Evolutionary conservation across 768 basidiomycete genomes (phyloP).

Genomic region (Boletus reticulatus): DNA sequence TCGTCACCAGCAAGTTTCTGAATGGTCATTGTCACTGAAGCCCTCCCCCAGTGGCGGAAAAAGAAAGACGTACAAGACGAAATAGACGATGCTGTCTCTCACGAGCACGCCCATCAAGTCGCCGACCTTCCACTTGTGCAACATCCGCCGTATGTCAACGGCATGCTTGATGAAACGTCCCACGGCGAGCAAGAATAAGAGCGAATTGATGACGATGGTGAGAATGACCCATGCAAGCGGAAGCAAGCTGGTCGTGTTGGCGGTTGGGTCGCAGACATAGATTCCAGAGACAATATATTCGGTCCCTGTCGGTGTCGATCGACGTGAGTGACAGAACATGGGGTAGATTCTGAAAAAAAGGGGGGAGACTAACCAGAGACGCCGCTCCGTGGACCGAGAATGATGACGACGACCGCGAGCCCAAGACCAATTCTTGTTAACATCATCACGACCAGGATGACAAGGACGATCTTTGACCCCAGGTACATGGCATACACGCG

Average conservation of each 20-base stretch:
- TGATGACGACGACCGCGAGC: slow-evolving; percentile 6
- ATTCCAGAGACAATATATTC: slow-evolving; percentile 18
- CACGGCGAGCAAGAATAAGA: slow-evolving; percentile 16
- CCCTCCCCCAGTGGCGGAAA: not conserved
- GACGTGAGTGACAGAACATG: not conserved
- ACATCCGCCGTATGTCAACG: slow-evolving; percentile 2
- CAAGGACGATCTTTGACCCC: slow-evolving; percentile 7
- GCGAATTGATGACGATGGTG: slow-evolving; percentile 3
- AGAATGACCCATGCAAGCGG: slow-evolving; percentile 16
- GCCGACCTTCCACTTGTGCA: slow-evolving; percentile 6
- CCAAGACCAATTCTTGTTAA: slow-evolving; percentile 5
- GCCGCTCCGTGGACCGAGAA: slow-evolving; percentile 18
- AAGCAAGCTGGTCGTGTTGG: not conserved
- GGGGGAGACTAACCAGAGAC: slow-evolving; percentile 10
- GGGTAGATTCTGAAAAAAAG: too few relatives aligned
- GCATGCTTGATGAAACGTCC: slow-evolving; percentile 15
- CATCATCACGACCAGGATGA: slow-evolving; percentile 4
- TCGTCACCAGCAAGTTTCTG: too few relatives aligned
- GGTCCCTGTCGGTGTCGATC: slow-evolving; percentile 3
- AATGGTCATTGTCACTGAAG: not conserved
- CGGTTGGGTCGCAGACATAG: slow-evolving; percentile 9
- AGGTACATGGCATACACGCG: slow-evolving; percentile 24
- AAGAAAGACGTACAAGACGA: slow-evolving; percentile 14
- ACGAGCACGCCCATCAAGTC: slow-evolving; percentile 17
- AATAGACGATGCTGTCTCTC: slow-evolving; percentile 18